Base-by-base conservation (phyloP, 495 filamentous ascomycete genomes). In the Cudoniella acicularis region DNA sequence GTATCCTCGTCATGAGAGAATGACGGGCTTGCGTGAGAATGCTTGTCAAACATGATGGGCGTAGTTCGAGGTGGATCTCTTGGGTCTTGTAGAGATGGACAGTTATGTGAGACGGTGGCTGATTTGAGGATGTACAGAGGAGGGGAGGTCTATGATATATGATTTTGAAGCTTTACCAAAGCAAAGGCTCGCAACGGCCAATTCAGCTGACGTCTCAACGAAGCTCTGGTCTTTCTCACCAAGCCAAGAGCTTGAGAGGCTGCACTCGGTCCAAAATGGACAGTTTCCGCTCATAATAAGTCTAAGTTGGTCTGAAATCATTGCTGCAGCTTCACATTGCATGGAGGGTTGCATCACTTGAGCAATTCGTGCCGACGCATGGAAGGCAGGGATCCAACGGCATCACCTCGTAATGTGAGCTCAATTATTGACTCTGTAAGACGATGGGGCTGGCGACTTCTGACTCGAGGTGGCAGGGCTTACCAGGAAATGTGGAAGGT, bases 1-100 rank as follows among this genome's bases (percentile, higher is more conserved):
- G 25, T 50, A 26, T 58, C 49, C 27, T 63, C 60, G 24, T 63
- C 60, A 25, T 63, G 60, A 9, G 60, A 56, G 2, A 59, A 22
- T n/a, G 57, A 10, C 8, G 48, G 48, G 11, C 21, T 24, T 13
- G 48, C 18, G 30, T 36, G 30, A 6, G 30, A 36, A 13, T 6
- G 13, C 13, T 36, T 36, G 13, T 36, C 30, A 36, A 13, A 36
- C 30, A 36, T 36, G 6, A 6, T 36, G 30, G 13, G 30, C 6
- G 30, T 36, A 6, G 30, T 6, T 36, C 6, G 13, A 6, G 30
- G 30, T 6, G 30, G 4, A 36, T 36, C 13, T 36, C 13, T 17
- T 17, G 43, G n/a, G 6, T 9, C 43, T 47, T 47, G 43, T 9
- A 47, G 17, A n/a, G 6, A 25, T 26, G 9, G 9, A 3, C 3